Percentiles rank a stretch among this genome's conserved stretches.
Conservation (phyloP, 2,329 filamentous ascomycete species). For the Aspergillus bombycis region DNA sequence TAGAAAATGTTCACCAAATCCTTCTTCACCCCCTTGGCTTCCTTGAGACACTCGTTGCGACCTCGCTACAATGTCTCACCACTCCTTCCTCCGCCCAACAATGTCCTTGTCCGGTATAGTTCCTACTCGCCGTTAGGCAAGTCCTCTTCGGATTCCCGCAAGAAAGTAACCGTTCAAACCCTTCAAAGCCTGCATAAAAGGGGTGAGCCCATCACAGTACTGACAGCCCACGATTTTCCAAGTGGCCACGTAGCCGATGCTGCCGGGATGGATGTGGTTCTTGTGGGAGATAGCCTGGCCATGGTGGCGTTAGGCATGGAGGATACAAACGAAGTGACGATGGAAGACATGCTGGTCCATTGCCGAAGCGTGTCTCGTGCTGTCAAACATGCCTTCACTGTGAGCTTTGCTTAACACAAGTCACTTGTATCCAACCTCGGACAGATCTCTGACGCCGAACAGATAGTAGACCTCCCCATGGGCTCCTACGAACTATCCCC, state of each 20-base stretch:
- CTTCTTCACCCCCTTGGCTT: neutral
- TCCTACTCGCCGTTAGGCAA: neutral
- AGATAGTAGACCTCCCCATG: slow-evolving; percentile 95
- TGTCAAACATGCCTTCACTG: slow-evolving; percentile 79
- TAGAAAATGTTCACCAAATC: neutral
- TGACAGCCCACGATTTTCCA: slow-evolving; percentile 73
- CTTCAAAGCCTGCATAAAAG: neutral
- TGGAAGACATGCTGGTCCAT: slow-evolving; percentile 95
- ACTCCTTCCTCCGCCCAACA: neutral
- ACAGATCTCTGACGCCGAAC: neutral
- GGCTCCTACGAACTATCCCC: slow-evolving; percentile 88
- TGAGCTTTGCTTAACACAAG: slow-evolving; percentile 48
- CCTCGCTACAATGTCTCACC: neutral
- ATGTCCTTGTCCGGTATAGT: neutral
- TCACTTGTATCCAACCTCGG: too few species aligned
- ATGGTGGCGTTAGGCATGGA: slow-evolving; percentile 97
- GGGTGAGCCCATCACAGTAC: neutral
- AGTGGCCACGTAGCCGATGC: slow-evolving; percentile 86
- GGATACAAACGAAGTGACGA: slow-evolving; percentile 85
- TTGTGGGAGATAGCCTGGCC: slow-evolving; percentile 89
- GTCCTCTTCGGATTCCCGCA: neutral
- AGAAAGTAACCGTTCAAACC: neutral
- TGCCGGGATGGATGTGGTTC: slow-evolving; percentile 86
- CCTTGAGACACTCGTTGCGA: neutral
- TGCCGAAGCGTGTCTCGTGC: slow-evolving; percentile 85